Conservation (phyloP, 371 early-diverging fungal genomes). For the Amoeboaphelidium protococcarum region DNA sequence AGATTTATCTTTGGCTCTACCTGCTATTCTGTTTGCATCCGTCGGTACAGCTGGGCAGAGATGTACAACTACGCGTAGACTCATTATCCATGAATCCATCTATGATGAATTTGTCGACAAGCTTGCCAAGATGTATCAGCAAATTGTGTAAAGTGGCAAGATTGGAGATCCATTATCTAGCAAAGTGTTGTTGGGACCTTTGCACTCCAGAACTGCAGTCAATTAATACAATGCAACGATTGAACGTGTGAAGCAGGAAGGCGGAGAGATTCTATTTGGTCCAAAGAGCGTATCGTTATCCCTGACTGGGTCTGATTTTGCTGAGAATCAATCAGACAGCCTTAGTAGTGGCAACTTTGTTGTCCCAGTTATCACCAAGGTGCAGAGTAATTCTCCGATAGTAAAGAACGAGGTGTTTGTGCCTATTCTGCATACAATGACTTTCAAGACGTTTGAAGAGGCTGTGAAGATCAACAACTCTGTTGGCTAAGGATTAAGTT, state of each 20-base stretch:
- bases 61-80: constrained; percentile 79
- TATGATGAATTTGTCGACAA: constrained; percentile 54
- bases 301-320: background rate
- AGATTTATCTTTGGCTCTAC: constrained; percentile 69
- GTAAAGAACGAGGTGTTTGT: constrained; percentile 86
- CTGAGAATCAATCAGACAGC: background rate
- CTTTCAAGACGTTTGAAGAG: constrained; percentile 35
- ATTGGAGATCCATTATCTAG: constrained; percentile 67
- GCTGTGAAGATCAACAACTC: constrained; percentile 68
- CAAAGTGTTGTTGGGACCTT: constrained; percentile 71
- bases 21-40: constrained; percentile 74
- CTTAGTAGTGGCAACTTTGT: constrained; percentile 56
- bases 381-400: constrained; percentile 39
- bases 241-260: constrained; percentile 42
- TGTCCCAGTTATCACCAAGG: constrained; percentile 69
- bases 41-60: constrained; percentile 92
- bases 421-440: constrained; percentile 70
- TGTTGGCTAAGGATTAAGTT: constrained; percentile 72
- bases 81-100: constrained; percentile 71
- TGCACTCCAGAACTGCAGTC: constrained; percentile 67
- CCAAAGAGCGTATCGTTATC: no score
- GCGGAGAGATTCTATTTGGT: constrained; percentile 63
- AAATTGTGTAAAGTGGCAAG: constrained; percentile 22
- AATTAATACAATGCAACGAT: constrained; percentile 41
- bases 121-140: constrained; percentile 54